A percentile compares a stretch with the other conserved stretches of the same genome.
Conservation (phyloP, 2,329 filamentous ascomycete genomes). For the Aureobasidium subglaciale region DNA sequence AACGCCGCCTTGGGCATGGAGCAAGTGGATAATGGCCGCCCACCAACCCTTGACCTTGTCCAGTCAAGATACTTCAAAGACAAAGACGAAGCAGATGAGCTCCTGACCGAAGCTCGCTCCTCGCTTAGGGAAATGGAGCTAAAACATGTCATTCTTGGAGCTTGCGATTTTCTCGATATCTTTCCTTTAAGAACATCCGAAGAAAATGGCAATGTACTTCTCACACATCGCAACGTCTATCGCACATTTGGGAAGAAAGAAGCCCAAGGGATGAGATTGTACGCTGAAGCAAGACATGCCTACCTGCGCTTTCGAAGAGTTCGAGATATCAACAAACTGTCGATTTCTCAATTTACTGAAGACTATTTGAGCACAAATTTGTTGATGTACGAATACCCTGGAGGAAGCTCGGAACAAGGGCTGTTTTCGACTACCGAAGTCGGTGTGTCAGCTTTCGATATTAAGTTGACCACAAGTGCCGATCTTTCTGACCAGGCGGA, state of each 20-base stretch:
- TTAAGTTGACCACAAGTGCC: neutral
- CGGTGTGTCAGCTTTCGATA: neutral
- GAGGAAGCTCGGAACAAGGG: neutral
- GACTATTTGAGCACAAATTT: neutral
- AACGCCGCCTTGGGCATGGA: neutral
- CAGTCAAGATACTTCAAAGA: neutral
- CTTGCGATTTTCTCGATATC: neutral
- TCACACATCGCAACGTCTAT: neutral
- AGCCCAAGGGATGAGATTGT: neutral
- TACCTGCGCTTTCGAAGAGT: neutral
- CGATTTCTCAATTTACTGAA: neutral
- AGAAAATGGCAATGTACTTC: neutral
- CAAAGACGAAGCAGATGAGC: neutral
- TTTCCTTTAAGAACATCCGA: neutral
- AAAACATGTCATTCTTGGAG: neutral
- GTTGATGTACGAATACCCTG: neutral
- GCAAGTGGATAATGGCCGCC: neutral
- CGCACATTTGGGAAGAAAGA: neutral
- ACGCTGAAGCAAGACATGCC: neutral
- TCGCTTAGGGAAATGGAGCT: neutral
- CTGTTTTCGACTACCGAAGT: too few relatives aligned
- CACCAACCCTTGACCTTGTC: conserved; percentile 2
- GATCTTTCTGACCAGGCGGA: neutral
- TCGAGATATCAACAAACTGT: neutral
- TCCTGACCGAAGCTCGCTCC: neutral